A percentile compares a stretch with the other conserved stretches of the same genome.
These are phyloP conservation scores for Boletus rufocinnamomeus DNA, from an alignment of 768 basidiomycete species.

Conservation along the genomic window DNA sequence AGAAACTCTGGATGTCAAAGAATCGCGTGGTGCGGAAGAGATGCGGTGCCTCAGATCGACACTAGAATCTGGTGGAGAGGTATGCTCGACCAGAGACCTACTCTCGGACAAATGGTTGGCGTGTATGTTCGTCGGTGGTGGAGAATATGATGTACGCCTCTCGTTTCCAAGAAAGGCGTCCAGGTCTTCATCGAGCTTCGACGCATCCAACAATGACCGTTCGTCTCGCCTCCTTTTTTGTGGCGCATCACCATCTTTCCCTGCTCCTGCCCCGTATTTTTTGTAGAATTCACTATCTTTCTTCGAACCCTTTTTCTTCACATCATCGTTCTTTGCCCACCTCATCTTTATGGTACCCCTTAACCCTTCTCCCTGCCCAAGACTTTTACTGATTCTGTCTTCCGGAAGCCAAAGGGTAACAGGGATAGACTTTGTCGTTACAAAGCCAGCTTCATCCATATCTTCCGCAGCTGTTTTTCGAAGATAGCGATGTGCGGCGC, in stretches of 20 bases:
- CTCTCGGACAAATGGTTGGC: conserved; percentile 62
- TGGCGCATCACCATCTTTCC: conserved; percentile 53
- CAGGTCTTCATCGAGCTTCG: conserved; percentile 63
- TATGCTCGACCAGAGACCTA: conserved; percentile 57
- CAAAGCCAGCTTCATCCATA: conserved; percentile 53
- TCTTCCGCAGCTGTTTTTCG: conserved; percentile 54
- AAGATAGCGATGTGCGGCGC: conserved; percentile 49
- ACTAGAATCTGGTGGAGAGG: conserved; percentile 47
- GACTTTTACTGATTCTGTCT: conserved; percentile 68
- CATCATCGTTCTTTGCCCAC: conserved; percentile 70
- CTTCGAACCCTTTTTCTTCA: conserved; percentile 77
- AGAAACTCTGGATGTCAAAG: conserved; percentile 20
- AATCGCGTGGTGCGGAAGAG: conserved; percentile 38
- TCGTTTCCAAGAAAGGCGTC: conserved; percentile 65
- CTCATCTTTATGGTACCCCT: conserved; percentile 71
- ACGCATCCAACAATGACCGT: conserved; percentile 36
- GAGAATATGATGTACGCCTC: conserved; percentile 36
- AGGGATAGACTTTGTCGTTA: conserved; percentile 70
- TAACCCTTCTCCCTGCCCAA: conserved; percentile 69
- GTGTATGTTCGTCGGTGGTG: conserved; percentile 66
- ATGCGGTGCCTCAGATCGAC: conserved; percentile 46
- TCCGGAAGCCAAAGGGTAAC: conserved; percentile 78
- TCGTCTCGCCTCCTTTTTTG: conserved; percentile 42
- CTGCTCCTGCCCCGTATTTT: conserved; percentile 66
- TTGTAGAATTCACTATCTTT: conserved; percentile 76